Evolutionary conservation across 768 basidiomycete species (phyloP), one percentile per base, ranked within the genome.

Genomic region (Cystobasidium tubakii): DNA sequence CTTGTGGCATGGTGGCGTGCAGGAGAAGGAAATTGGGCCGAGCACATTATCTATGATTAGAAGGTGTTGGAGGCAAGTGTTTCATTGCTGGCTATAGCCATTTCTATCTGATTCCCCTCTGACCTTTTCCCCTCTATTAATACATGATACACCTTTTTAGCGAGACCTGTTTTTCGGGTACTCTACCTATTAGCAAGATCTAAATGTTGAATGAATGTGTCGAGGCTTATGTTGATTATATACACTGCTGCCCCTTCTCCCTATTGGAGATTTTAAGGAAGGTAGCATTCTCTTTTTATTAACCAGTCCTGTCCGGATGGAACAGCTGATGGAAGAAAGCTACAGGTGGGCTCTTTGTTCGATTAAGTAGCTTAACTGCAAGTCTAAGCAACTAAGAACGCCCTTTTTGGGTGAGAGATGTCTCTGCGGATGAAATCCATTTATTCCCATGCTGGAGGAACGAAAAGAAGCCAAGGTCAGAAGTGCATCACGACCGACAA

Each of bases 391-490:
- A 3, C n/a, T 3, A 3, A 12, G 46, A 50, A n/a, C 12, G n/a
- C 46, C 46, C 21, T n/a, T 50, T 50, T 50, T 50, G 12, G 46
- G 46, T 50, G 39, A 6, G 7, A 6, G 46, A 50, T 50, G 46
- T 50, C 46, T 50, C 46, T 50, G 21, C 46, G 21, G 21, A 50
- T 19, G 46, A 50, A 6, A 50, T 50, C 46, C 10, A 60, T 60
- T 60, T 60, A 60, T 27, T 9, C 57, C 57, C 57, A 60, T 60
- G 57, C 57, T 60, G 57, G 4, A 36, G 31, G 31, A 25, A 23
- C 4, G 2, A 23, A 17, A 65, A 3, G 19, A 36, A 43, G 31
- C 25, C n/a, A n/a, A 23, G 19, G 60, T 62, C 60, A 62, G 36
- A 19, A 31, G 15, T 60, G 57, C 12, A 23, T 60, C 25, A 29